Evolutionary conservation across 257 asterid genomes (phyloP).

Genomic region (Ballota nigra): DNA sequence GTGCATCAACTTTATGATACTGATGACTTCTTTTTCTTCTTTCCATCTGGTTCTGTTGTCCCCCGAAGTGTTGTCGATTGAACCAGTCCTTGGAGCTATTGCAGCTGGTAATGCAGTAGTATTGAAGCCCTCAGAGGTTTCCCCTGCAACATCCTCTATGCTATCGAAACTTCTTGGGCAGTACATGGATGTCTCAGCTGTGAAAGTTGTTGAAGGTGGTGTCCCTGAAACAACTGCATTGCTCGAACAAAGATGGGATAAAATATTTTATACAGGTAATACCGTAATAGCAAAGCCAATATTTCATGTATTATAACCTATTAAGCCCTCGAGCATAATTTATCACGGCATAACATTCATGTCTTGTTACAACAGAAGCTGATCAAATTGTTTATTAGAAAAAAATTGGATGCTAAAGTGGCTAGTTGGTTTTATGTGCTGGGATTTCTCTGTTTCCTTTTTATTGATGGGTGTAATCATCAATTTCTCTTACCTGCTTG

Average conservation of each 20-base stretch:
- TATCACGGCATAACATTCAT: neutral
- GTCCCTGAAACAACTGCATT: conserved; percentile 49
- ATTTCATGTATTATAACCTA: neutral
- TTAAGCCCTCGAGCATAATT: neutral
- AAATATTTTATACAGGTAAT: conserved; percentile 74
- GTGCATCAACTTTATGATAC: neutral
- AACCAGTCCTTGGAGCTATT: conserved; percentile 83
- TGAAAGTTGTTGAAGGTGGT: conserved; percentile 74
- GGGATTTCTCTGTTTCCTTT: neutral
- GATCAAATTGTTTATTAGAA: neutral
- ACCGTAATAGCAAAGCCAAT: neutral
- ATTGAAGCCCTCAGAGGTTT: conserved; percentile 65
- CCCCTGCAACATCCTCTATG: conserved; percentile 62
- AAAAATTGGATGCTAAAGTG: neutral
- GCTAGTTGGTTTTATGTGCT: neutral
- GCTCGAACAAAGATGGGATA: conserved; percentile 67
- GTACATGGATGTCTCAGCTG: conserved; percentile 76
- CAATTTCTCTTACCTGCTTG: neutral
- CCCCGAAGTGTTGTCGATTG: conserved; percentile 59
- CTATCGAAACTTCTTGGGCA: conserved; percentile 64
- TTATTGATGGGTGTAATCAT: neutral
- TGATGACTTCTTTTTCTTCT: conserved; percentile 18
- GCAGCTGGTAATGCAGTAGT: conserved; percentile 89
- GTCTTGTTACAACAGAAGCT: neutral
- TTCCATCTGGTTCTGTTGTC: conserved; percentile 3